These are phyloP conservation scores for Trametes meyenii DNA, from an alignment of 768 basidiomycete species.

Conservation along the genomic window DNA sequence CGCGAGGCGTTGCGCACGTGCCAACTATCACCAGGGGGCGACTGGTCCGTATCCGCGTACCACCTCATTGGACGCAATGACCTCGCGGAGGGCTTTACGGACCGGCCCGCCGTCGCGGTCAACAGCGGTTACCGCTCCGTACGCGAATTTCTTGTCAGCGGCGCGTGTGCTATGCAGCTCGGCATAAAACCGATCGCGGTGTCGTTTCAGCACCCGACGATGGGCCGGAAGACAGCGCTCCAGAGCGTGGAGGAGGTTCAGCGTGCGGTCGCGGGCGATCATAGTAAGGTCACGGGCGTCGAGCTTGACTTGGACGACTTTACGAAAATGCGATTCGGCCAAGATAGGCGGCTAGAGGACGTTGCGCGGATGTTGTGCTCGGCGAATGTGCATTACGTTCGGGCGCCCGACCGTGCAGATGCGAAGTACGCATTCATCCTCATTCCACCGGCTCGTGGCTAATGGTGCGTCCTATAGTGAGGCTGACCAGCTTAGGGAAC, in stretches of 20 bases:
- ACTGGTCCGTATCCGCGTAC: slow-evolving; percentile 76
- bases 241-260: slow-evolving; percentile 53
- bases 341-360: slow-evolving; percentile 89
- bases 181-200: slow-evolving; percentile 12
- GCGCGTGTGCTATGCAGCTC: background rate
- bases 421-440: slow-evolving; percentile 53
- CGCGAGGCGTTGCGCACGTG: slow-evolving; percentile 85
- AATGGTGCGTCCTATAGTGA: slow-evolving; percentile 53
- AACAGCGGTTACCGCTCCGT: slow-evolving; percentile 58
- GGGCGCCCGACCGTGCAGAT: slow-evolving; percentile 66
- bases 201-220: slow-evolving; percentile 49
- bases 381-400: slow-evolving; percentile 66
- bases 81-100: slow-evolving; percentile 63
- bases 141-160: slow-evolving; percentile 60
- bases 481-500: slow-evolving; percentile 83
- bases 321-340: slow-evolving; percentile 84
- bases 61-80: slow-evolving; percentile 73
- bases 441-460: too few relatives aligned
- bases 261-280: slow-evolving; percentile 52
- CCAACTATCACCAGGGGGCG: slow-evolving; percentile 72
- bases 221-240: slow-evolving; percentile 52
- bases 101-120: slow-evolving; percentile 46
- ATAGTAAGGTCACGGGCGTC: slow-evolving; percentile 65
- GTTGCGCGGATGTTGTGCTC: slow-evolving; percentile 91
- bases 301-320: slow-evolving; percentile 75